Evolutionary conservation across 805 yeast species (phyloP).

Genomic region (Candida incommunis): DNA sequence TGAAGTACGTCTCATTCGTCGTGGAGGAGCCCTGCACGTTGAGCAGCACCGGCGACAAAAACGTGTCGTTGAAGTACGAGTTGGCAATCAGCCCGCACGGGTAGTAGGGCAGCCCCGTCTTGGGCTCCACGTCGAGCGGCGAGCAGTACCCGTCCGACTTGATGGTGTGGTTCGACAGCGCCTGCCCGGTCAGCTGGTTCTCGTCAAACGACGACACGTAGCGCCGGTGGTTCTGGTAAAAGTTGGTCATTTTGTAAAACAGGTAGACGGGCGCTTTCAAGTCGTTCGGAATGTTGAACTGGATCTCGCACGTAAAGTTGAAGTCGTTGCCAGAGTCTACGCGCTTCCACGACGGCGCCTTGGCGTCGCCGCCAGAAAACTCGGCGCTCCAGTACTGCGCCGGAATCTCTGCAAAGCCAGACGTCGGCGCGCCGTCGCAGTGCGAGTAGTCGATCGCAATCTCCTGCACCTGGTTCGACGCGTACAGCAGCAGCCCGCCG

Average conservation of each 20-base stretch:
- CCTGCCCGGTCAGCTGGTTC: conserved; percentile 66
- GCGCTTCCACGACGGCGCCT: conserved; percentile 54
- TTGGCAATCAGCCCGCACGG: conserved; percentile 96
- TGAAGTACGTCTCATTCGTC: conserved; percentile 20
- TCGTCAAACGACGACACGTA: conserved; percentile 78
- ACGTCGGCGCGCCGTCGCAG: conserved; percentile 34
- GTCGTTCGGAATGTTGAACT: conserved; percentile 59
- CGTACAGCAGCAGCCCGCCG: conserved; percentile 70
- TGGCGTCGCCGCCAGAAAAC: conserved; percentile 34
- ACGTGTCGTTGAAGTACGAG: conserved; percentile 81
- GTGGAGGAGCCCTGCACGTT: conserved; percentile 20
- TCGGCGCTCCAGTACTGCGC: conserved; percentile 41
- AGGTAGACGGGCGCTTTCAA: conserved; percentile 58
- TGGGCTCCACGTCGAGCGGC: conserved; percentile 39
- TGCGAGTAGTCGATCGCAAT: conserved; percentile 60
- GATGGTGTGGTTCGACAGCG: conserved; percentile 39
- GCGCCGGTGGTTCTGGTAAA: conserved; percentile 88
- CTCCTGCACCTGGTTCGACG: conserved; percentile 70
- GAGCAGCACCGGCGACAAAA: conserved; percentile 33
- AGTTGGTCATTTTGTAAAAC: conserved; percentile 79
- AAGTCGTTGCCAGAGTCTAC: conserved; percentile 26
- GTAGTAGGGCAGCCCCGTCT: conserved; percentile 48
- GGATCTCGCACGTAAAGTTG: conserved; percentile 39
- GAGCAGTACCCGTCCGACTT: conserved; percentile 39
- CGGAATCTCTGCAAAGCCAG: conserved; percentile 40